A percentile compares a stretch with the other conserved stretches of the same genome.
These are phyloP conservation scores for Debaryomyces singareniensis DNA, from an alignment of 1,139 yeast genomes.

Conservation along the genomic window DNA sequence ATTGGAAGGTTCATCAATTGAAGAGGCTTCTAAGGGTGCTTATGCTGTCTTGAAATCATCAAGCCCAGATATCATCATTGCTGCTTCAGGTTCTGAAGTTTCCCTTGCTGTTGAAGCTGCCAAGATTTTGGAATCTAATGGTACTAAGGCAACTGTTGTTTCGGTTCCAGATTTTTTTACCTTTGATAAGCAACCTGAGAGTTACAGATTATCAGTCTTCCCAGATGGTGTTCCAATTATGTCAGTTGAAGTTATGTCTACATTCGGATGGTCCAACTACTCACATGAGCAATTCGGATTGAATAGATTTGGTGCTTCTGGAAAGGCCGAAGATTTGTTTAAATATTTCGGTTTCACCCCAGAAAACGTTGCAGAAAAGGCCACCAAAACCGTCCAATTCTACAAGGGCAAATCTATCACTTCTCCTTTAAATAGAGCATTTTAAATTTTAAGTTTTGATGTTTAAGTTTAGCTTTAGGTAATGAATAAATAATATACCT, in stretches of 20 bases:
- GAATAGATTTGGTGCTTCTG: constrained; percentile 96
- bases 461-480: no score
- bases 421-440: constrained; percentile 81
- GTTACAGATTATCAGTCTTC: constrained; percentile 77
- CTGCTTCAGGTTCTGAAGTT: constrained; percentile 97
- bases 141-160: constrained; percentile 74
- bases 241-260: constrained; percentile 91
- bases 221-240: constrained; percentile 94
- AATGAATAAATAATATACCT: no score
- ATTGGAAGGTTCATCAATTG: constrained; percentile 87
- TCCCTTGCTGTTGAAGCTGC: constrained; percentile 77
- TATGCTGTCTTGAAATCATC: constrained; percentile 61
- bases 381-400: constrained; percentile 70
- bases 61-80: constrained; percentile 72
- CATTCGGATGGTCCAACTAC: constrained; percentile 92
- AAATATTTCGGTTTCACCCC: constrained; percentile 86
- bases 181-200: constrained; percentile 75
- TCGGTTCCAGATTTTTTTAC: constrained; percentile 92
- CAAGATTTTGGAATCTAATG: constrained; percentile 55
- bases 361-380: constrained; percentile 88
- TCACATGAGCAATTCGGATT: constrained; percentile 96
- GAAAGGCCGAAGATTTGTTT: constrained; percentile 81
- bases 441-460: constrained; percentile 33
- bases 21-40: constrained; percentile 94
- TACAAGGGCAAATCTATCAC: constrained; percentile 69